Evolutionary conservation across 495 filamentous ascomycete genomes (phyloP), one percentile per base, ranked within the genome.

Genomic region (Bathelium albidoporum): DNA sequence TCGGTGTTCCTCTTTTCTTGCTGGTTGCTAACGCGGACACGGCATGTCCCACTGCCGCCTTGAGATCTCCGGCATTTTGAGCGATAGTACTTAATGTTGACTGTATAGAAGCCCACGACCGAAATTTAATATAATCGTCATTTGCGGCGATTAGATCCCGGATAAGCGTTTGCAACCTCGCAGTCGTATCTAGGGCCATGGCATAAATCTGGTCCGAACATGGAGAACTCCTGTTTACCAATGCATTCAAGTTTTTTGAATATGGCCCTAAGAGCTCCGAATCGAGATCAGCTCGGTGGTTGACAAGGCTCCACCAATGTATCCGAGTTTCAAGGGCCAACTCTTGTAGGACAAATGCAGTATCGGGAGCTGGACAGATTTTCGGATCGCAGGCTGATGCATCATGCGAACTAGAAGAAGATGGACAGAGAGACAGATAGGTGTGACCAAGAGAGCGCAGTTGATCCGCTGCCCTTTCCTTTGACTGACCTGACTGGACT

Each of bases 191-290:
- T 49, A 69, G 44, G 20, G 72, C 73, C 2, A 67, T 20, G 12
- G 63, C 41, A 49, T 76, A 78, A 58, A 69, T 72, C 32, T 68
- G 64, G 31, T 39, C 31, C 20, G 49, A 7, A 10, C 9, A 28
- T 9, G 24, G 4, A 29, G 49, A 55, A 20, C 24, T 55, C 20
- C 86, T 80, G 53, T 87, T 79, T 43, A 79, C 73, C 67, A 87
- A 93, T 18, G 78, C 78, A 1, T 77, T 75, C 20, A 93, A 71
- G 64, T 84, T 93, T 43, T 84, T 82, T 2, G 81, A 75, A 41
- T 92, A 80, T 14, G 90, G 90, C 2, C 84, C 80, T 58, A 86
- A 72, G 59, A 95, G 71, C 31, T 95, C 89, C 69, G 84, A 88
- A 28, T 80, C 79, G 22, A 83, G 72, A 62, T 95, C 81, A 18